Base-by-base conservation (phyloP, 2,329 filamentous ascomycete species). In the Dactylellina haptotyla region DNA sequence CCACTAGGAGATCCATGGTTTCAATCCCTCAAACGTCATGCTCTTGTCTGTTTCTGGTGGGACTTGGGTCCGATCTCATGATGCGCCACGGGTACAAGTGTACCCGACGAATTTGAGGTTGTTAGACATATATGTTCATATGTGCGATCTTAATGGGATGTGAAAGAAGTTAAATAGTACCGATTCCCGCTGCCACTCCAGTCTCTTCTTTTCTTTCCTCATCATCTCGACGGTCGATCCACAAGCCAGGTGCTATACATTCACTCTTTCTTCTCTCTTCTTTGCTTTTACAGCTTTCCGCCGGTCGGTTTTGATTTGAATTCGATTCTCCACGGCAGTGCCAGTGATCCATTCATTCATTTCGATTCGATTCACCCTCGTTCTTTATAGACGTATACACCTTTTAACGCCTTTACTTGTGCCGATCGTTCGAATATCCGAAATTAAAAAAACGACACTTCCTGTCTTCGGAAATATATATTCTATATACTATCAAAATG, bases 401-500 rank as follows among this genome's bases (percentile, higher is more conserved):
- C 58, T 43, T 43, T 59, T 63, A 58, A 71, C 56, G 50, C 50
- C 51, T 58, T 43, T 51, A 16, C 66, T 71, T 71, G 66, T 58
- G 43, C 34, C 57, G 65, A 62, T 71, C 66, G 66, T 50, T 64
- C 51, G 66, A 71, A 64, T n/a, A 43, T 45, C 41, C 30, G 10
- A 58, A 57, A 45, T 18, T 51, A 57, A 58, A 37, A 45, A 57
- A 28, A 48, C 30, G 58, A 71, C 50, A 25, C 58, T 63, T 63
- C 58, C 58, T 71, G 53, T 71, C 37, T 18, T 41, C 45, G 32
- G 46, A 23, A 56, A 28, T 25, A 30, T 25, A 51, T 14, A 58
- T 50, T 43, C 26, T 37, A 63, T 57, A 75, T 51, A 76, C 61
- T 63, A 12, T 64, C 77, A 82, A 75, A 70, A 85, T 85, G 83